phyloP scores from a whole-genome alignment of 192 early-diverging fungal species.

The Coemansia sp. region DNA sequence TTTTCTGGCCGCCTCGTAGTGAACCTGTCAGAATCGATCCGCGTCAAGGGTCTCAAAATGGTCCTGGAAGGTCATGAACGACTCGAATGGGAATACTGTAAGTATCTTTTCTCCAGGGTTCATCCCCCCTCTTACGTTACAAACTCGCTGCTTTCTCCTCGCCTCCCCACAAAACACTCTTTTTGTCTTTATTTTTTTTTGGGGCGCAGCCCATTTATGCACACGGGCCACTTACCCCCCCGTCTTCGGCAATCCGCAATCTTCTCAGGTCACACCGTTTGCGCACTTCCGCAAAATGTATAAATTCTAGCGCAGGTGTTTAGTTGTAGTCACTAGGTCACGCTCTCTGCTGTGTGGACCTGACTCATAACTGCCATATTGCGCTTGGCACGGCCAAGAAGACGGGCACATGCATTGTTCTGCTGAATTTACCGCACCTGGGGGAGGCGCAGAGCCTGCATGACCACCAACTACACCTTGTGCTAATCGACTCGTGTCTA shows the following conservation, averaged over 20 bases:
- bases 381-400: neutral
- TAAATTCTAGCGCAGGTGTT: constrained; percentile 1
- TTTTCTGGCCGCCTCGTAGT: constrained; percentile 61
- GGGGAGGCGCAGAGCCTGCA: neutral
- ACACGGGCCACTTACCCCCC: constrained; percentile 9
- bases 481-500: neutral
- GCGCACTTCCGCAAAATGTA: constrained; percentile 13
- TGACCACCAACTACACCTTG: neutral
- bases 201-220: constrained; percentile 10
- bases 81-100: constrained; percentile 57
- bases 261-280: neutral
- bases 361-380: constrained; percentile 1
- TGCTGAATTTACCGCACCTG: neutral
- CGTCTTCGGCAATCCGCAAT: constrained; percentile 7
- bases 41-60: constrained; percentile 60
- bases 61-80: constrained; percentile 44
- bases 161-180: neutral
- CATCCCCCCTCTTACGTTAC: neutral
- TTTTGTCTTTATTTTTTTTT: neutral
- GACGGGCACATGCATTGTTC: neutral
- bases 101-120: constrained; percentile 17
- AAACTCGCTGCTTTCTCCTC: neutral
- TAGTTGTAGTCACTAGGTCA: neutral
- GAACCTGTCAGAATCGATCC: constrained; percentile 55
- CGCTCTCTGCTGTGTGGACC: neutral